Evolutionary conservation across 257 asterid species (phyloP), one percentile per base, ranked within the genome.

Genomic region (Handroanthus guayacan): DNA sequence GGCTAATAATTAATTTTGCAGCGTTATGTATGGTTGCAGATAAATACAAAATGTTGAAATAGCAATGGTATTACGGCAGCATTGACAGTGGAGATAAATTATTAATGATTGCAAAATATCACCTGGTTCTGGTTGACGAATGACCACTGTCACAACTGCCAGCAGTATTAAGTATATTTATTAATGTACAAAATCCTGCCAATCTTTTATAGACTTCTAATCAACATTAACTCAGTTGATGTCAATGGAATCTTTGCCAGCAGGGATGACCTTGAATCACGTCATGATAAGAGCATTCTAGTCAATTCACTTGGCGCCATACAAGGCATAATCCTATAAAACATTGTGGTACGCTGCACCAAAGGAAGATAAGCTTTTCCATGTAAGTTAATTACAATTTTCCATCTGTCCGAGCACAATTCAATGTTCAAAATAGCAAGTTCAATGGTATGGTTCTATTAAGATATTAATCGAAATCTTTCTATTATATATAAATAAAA

Each of bases 121-220:
- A 74, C 77, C 77, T 68, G 83, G 79, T 61, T 79, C 77, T 68
- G 83, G 79, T 61, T 79, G 82, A 79, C 79, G 45, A 57, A 41
- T 79, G 83, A 79, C 80, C 61, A 61, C 56, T 67, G 74, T 67
- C 76, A 78, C 62, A 78, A 31, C 61, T 25, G 69, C 12, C 81
- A 79, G 80, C 74, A 70, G 78, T 70, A 58, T 0, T 43, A 16
- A 5, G 6, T 3, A 54, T 54, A 54, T 5, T 51, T 18, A 34
- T 34, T 14, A 9, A 20, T 56, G 43, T 76, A 6, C 63, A 25
- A 25, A 25, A 25, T 25, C 31, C 31, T 25, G 31, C 31, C 31
- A 25, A 25, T 25, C 31, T 25, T 25, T 25, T 25, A 1, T 25
- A 25, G 1, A 58, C 14, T 60, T 65, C 80, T 18, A 37, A 67